Conservation (phyloP, 176 grass and related monocot species). For the Phragmites australis region DNA sequence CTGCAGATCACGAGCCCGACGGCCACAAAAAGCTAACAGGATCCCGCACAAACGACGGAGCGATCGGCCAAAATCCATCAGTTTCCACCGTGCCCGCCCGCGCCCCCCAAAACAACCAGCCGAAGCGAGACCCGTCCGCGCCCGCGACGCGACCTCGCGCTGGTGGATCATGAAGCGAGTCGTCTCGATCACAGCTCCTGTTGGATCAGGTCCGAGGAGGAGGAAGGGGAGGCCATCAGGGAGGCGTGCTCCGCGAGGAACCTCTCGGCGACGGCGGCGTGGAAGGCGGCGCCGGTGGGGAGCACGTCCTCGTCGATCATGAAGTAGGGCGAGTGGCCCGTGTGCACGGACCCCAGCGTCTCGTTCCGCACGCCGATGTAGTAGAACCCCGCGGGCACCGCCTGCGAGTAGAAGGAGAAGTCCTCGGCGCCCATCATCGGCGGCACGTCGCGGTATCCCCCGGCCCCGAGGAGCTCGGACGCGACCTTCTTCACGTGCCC, state of each 20-base stretch:
- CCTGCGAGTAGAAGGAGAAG: slow-evolving; percentile 95
- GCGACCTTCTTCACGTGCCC: slow-evolving; percentile 62
- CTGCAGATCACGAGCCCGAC: neutral
- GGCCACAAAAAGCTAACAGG: neutral
- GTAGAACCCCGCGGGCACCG: slow-evolving; percentile 76
- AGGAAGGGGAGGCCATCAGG: neutral
- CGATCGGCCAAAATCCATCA: neutral
- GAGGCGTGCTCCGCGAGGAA: slow-evolving; percentile 53
- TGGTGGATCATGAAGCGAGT: neutral
- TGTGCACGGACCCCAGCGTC: slow-evolving; percentile 73
- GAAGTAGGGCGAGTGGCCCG: slow-evolving; percentile 70
- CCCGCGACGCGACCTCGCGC: neutral
- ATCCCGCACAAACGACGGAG: neutral
- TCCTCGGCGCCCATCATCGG: slow-evolving; percentile 95
- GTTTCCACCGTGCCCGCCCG: neutral
- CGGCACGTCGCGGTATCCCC: slow-evolving; percentile 60
- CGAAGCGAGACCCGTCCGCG: neutral
- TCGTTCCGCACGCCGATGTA: slow-evolving; percentile 89
- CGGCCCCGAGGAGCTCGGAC: slow-evolving; percentile 45
- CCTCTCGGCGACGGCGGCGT: slow-evolving; percentile 92
- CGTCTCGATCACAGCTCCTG: neutral
- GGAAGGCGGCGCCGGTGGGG: slow-evolving; percentile 76
- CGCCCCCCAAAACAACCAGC: neutral
- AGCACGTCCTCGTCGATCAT: slow-evolving; percentile 95
- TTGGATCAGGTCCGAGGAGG: neutral